Base-by-base conservation (phyloP, 495 filamentous ascomycete genomes). In the Podospora comata region DNA sequence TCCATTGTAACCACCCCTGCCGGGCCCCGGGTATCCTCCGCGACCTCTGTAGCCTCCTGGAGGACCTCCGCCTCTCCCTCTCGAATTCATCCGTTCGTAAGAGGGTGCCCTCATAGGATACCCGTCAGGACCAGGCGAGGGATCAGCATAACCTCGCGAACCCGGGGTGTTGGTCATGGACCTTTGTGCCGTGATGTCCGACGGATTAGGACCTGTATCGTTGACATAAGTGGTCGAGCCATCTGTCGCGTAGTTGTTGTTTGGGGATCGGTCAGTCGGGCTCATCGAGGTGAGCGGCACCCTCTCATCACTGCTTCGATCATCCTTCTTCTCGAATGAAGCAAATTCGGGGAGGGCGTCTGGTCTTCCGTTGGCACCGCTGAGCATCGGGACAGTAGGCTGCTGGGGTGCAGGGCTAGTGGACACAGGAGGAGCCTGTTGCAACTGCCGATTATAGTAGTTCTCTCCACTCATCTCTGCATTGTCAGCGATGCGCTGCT, bases 401-500 rank as follows among this genome's bases (percentile, higher is more conserved):
- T 89, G 79, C 64, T 89, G 85, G 9, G 76, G 70, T 64, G 84
- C 78, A 71, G 77, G 75, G 32, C 82, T 72, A 16, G 82, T 71
- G 18, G 73, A 68, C 3, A 72, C 64, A 7, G 82, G 67, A 26
- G 81, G 76, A 0, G 81, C 78, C 0, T 84, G 77, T 7, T 85
- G 81, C 48, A 83, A 86, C 71, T 92, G 87, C 62, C 90, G 88
- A 71, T 89, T 90, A 77, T 96, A 97, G 77, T 90, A 97, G 75
- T 92, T 94, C 68, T 94, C 86, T 20, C 93, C 93, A 76, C 91
- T 98, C 93, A 97, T 97, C 73, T 97, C 92, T 2, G 93, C 88
- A 76, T 97, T 97, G 72, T 95, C 91, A 1, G 89, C 91, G 74
- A 99, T 97, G 28, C 93, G 87, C 82, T 88, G 92, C 83, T 93